Base-by-base conservation (phyloP, 2,329 filamentous ascomycete genomes). In the Rhynchosporium secalis region DNA sequence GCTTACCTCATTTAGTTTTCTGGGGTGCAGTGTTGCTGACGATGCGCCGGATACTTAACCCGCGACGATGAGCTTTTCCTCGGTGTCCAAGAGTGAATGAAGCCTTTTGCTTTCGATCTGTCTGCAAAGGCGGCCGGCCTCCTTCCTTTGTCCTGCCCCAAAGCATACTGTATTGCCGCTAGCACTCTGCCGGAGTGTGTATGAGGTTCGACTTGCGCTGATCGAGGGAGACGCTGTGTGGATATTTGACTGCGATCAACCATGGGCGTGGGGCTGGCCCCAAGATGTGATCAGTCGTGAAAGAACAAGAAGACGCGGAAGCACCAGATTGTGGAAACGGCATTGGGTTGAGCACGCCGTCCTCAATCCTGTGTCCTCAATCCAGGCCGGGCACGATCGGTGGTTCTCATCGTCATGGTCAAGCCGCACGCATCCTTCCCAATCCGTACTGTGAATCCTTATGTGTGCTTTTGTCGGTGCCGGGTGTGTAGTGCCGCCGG, bases 51-150 rank as follows among this genome's bases (percentile, higher is more conserved):
- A 26, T 3, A 54, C 59, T 86, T 86, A 94, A 87, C 90, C 91
- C 92, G 91, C 51, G 90, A 90, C 91, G 91, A 96, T 95, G 91
- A 96, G 78, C 79, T 73, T 69, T 88, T 91, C 90, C 89, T 91
- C 90, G 86, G 83, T 83, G 80, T 88, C 89, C 88, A 86, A 91
- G 90, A 92, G 91, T 95, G 90, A 38, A n/a, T 33, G 20, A 93
- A 89, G 78, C 83, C 82, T 78, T 79, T 80, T 79, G 76, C 82
- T 83, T 79, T 84, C 83, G 83, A 63, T 70, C 83, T 81, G 78
- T 80, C 82, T 80, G 83, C 74, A 84, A 86, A 81, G 84, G 81
- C 77, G 82, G 84, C 84, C 31, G 82, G 84, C 84, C 33, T 7
- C 3, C 7, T 38, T 7, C 15, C n/a, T 4, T 15, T 9, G 28